Base-by-base conservation (phyloP, 768 basidiomycete genomes). In the Podaxis pistillaris region DNA sequence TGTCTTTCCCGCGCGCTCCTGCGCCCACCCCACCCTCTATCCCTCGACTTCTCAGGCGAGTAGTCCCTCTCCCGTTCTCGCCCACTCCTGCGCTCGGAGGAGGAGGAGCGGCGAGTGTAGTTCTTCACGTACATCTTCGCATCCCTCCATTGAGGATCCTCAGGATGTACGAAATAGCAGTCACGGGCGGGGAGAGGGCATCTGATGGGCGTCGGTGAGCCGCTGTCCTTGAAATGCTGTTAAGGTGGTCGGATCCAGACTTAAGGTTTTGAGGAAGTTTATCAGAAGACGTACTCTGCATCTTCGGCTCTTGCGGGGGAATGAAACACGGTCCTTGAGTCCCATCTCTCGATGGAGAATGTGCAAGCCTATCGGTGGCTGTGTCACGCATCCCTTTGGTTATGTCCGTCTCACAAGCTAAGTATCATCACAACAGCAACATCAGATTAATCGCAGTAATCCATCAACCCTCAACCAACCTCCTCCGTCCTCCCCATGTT, bases 401-500 rank as follows among this genome's bases (percentile, higher is more conserved):
- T 44, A n/a, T 13, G 19, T n/a, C 41, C 41, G 6, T 15, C 17
- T 44, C 41, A 44, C 17, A 46, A 8, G 28, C 0, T 28, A 46
- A 22, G 6, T 38, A 19, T 37, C 55, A 33, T 9, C 33, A 33
- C 2, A 30, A 49, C 22, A 46, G 15, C 11, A 37, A 46, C 17
- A 46, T 46, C 6, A 33, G 8, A 46, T 46, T 19, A 46, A n/a
- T 46, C 17, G 19, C 44, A 46, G 19, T 46, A 46, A 46, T 7
- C 44, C 1, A 46, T 7, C 33, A 33, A 9, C 33, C 26, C 33
- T 58, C 63, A 70, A 26, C 50, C 64, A 24, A 72, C 69, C 57
- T 78, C 76, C 52, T 77, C 77, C 52, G 73, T 59, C 50, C 76
- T 72, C 46, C 76, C 69, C 68, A 75, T 71, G 67, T 81, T 83